These are phyloP conservation scores for Aspergillus calidoustus DNA, from an alignment of 2,329 filamentous ascomycete species.

Conservation along the genomic window DNA sequence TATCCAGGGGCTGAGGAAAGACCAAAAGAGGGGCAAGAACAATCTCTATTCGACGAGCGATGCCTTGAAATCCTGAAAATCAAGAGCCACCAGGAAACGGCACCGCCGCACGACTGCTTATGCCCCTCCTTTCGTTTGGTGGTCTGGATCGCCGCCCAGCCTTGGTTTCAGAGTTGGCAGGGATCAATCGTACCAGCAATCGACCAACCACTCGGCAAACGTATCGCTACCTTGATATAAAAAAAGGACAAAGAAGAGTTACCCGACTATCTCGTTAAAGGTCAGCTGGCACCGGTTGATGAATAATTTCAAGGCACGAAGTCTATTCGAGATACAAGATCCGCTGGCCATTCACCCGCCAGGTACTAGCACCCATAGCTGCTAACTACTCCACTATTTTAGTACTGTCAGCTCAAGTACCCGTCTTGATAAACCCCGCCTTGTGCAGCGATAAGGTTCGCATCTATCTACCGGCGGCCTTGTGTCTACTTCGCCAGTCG, in stretches of 20 bases:
- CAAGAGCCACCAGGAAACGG: conserved; percentile 1
- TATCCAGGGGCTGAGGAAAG: conserved; percentile 3
- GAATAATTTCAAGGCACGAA: no score
- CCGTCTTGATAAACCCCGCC: neutral
- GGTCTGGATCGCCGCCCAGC: neutral
- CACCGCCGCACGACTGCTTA: neutral
- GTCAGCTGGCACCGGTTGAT: no score
- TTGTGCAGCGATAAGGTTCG: neutral
- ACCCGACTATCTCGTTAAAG: no score
- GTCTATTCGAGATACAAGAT: neutral
- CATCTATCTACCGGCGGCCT: neutral
- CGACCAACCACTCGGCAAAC: neutral
- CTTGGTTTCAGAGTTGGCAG: conserved; percentile 10
- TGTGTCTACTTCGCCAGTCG: no score
- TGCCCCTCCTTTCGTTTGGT: neutral
- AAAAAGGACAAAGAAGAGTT: conserved; percentile 3
- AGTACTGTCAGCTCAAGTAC: neutral
- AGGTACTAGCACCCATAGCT: conserved; percentile 2
- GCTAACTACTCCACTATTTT: neutral
- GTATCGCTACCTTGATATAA: neutral
- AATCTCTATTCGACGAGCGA: neutral
- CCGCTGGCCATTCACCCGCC: neutral
- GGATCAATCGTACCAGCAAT: neutral
- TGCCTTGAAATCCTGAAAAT: neutral
- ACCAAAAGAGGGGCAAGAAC: neutral